Conservation (phyloP, 169 alveolate genomes). For the Pseudocohnilembus persalinus region DNA sequence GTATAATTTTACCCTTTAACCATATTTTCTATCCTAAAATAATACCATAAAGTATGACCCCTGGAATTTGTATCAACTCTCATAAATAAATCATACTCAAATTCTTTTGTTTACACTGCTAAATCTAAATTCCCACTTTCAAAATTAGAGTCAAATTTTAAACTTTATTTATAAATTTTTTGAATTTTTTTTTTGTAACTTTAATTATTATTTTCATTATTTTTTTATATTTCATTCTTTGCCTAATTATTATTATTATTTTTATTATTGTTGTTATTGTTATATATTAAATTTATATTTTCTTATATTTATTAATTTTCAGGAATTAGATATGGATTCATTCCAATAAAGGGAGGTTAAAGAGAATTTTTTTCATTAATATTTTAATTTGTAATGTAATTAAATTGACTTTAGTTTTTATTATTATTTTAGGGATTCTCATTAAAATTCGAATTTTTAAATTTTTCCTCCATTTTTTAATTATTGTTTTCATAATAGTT, state of each 20-base stretch:
- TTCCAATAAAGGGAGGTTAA: not conserved
- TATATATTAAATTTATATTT: too few relatives aligned
- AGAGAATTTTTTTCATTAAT: too few relatives aligned
- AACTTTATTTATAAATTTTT: slow-evolving; percentile 24
- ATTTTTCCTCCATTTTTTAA: too few relatives aligned
- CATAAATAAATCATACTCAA: slow-evolving; percentile 75
- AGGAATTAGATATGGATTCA: not conserved
- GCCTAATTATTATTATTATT: too few relatives aligned
- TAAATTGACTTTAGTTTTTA: not conserved
- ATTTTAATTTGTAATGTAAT: not conserved
- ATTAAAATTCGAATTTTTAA: too few relatives aligned
- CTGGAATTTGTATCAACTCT: slow-evolving; percentile 80
- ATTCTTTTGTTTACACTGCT: slow-evolving; percentile 54
- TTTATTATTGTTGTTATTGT: too few relatives aligned
- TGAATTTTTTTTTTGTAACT: slow-evolving; percentile 8
- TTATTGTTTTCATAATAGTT: not conserved
- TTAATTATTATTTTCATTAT: not conserved
- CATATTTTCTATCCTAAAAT: slow-evolving; percentile 70
- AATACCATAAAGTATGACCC: slow-evolving; percentile 91
- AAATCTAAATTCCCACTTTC: slow-evolving; percentile 73
- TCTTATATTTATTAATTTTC: too few relatives aligned
- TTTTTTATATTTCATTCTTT: too few relatives aligned
- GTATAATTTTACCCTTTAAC: slow-evolving; percentile 51
- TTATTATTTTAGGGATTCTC: too few relatives aligned
- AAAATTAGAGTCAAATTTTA: slow-evolving; percentile 62